Evolutionary conservation across 495 filamentous ascomycete genomes (phyloP), one percentile per base, ranked within the genome.

Genomic region (Aspergillus panamensis): DNA sequence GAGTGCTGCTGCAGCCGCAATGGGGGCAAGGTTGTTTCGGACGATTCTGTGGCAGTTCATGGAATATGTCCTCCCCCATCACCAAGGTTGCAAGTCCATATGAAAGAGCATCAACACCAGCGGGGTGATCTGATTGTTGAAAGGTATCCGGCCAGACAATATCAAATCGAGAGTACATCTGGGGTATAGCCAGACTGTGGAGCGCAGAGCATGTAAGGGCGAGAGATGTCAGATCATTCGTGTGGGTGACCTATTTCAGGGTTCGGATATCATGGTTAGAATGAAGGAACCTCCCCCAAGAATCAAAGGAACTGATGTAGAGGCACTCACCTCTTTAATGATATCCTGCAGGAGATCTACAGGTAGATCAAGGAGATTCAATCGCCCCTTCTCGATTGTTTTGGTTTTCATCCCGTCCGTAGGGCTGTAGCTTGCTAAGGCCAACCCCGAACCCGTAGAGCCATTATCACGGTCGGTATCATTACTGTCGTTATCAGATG

Each of bases 161-260:
- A 67, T 96, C 90, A 68, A 97, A 96, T 25, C 90, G 84, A 1
- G 89, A 88, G 69, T 97, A 97, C 65, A 97, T 95, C 53, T 87
- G 83, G 9, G 91, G 91, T 14, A 92, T 87, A 0, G 89, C 84
- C 43, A 97, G 78, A 40, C 77, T 74, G 73, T 96, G 89, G 13
- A 97, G 81, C n/a, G 87, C 82, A 16, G 90, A 92, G 72, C 91
- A 90, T 32, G 90, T 90, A 48, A 91, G 75, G 7, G 92, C 90
- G 30, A 96, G 76, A 13, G 90, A 87, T 0, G 89, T 90, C 51
- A 96, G 79, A 66, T 96, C 92, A 66, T 91, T 96, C 13, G 89
- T 93, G 61, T 93, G 86, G 3, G 88, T 90, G 40, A 96, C 82
- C 92, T 96, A 64, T 25, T 25, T 59, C 13, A 57, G 17, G n/a